Evolutionary conservation across 2,329 filamentous ascomycete genomes (phyloP).

Genomic region (Albophoma yamanashiensis): DNA sequence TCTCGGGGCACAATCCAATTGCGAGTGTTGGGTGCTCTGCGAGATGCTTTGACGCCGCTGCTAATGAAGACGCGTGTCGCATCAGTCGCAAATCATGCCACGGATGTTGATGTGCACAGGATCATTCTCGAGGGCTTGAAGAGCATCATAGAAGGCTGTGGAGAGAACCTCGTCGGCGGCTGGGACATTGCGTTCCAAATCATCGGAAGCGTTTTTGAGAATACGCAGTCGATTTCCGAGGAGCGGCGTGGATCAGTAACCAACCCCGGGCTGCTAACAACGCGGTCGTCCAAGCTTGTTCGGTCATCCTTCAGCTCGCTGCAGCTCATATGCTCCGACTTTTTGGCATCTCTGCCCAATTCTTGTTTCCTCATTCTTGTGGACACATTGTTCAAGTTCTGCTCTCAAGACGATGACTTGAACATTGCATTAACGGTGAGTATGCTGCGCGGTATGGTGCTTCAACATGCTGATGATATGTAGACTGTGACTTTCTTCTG

Average conservation of each 20-base stretch:
- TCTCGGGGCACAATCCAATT: conserved; percentile 53
- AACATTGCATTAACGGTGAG: conserved; percentile 87
- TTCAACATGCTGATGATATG: not conserved
- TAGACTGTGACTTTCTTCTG: conserved; percentile 91
- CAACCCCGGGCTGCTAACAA: conserved; percentile 29
- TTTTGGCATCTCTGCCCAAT: conserved; percentile 62
- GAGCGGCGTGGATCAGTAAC: conserved; percentile 16
- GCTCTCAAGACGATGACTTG: conserved; percentile 79
- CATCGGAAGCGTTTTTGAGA: conserved; percentile 69
- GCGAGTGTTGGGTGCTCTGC: conserved; percentile 59
- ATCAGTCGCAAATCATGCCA: conserved; percentile 47
- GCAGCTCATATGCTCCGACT: conserved; percentile 91
- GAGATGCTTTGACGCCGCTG: conserved; percentile 44
- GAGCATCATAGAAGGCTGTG: conserved; percentile 75
- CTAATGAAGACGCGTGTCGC: conserved; percentile 40
- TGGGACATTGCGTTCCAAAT: conserved; percentile 84
- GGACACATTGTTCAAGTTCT: conserved; percentile 82
- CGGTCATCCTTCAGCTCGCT: conserved; percentile 80
- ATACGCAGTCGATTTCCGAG: conserved; percentile 22
- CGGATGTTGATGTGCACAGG: conserved; percentile 71
- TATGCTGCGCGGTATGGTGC: not conserved
- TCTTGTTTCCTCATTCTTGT: conserved; percentile 68
- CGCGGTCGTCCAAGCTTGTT: conserved; percentile 63
- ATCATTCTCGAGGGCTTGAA: conserved; percentile 71
- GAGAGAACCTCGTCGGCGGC: conserved; percentile 69